phyloP scores from a whole-genome alignment of 768 basidiomycete genomes.

The Mycena filopes region DNA sequence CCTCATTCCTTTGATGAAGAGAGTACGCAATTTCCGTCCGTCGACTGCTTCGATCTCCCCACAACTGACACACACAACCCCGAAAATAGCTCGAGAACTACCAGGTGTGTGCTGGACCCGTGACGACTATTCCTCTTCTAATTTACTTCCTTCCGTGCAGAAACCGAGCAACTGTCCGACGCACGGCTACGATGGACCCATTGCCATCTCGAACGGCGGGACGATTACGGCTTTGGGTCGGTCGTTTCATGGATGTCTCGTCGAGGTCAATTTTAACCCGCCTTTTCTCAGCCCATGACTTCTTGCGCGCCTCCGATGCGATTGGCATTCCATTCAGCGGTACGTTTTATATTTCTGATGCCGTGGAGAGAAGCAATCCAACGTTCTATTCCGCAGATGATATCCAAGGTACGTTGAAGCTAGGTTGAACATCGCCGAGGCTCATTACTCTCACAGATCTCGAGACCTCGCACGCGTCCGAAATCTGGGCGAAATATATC shows the following conservation, averaged over 20 bases:
- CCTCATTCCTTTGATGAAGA: constrained; percentile 77
- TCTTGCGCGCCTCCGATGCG: constrained; percentile 70
- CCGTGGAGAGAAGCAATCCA: not conserved
- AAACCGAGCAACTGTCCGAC: constrained; percentile 74
- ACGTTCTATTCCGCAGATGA: constrained; percentile 55
- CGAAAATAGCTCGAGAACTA: constrained; percentile 72
- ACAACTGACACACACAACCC: not conserved
- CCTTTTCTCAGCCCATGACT: constrained; percentile 63
- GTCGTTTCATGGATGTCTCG: not conserved
- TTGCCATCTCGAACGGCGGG: constrained; percentile 78
- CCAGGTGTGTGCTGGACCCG: constrained; percentile 36
- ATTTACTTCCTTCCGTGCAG: constrained; percentile 38
- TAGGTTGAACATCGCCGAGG: not conserved
- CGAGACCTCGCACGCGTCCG: constrained; percentile 67
- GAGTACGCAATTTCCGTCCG: constrained; percentile 48
- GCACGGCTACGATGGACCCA: constrained; percentile 80
- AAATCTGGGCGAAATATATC: constrained; percentile 84
- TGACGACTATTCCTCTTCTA: too few species aligned
- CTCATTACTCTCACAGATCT: constrained; percentile 53
- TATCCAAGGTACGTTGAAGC: constrained; percentile 57
- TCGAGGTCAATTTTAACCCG: not conserved
- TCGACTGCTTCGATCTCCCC: not conserved
- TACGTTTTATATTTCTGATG: constrained; percentile 39
- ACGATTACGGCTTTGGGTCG: constrained; percentile 60
- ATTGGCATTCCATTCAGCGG: constrained; percentile 74